Percentiles rank a stretch among this genome's conserved stretches.
Conservation (phyloP, 306 rosid genomes). For the Rosa lucieae region DNA sequence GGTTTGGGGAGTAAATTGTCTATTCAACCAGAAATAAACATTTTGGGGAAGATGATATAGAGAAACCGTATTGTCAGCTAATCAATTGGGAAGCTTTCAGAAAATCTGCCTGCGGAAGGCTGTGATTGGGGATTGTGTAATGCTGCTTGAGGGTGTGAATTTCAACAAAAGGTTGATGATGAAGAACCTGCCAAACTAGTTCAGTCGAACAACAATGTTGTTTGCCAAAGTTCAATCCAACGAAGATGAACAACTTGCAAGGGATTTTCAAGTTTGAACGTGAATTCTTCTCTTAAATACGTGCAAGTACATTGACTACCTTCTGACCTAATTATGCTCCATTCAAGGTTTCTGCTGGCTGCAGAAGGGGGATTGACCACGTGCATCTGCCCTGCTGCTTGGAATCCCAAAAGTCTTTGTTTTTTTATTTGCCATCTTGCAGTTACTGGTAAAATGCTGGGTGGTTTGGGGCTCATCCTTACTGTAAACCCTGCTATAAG, state of each 20-base stretch:
- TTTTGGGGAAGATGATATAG: neutral
- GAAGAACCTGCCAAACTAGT: neutral
- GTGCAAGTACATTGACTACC: no score
- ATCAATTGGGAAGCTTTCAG: neutral
- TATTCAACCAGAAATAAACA: neutral
- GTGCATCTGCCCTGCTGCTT: neutral
- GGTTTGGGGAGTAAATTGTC: neutral
- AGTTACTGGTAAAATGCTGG: neutral
- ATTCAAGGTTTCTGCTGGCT: neutral
- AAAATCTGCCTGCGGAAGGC: neutral
- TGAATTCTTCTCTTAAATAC: no score
- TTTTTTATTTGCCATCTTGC: neutral
- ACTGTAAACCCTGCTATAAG: no score
- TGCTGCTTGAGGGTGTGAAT: neutral
- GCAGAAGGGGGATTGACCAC: neutral
- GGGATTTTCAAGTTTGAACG: neutral
- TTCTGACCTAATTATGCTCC: no score
- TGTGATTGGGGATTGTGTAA: neutral
- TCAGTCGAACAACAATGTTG: neutral
- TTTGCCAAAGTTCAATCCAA: neutral
- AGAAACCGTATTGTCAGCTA: neutral
- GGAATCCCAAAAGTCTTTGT: neutral
- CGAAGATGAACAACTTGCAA: neutral
- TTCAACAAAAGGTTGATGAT: neutral
- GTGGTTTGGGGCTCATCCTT: neutral